Evolutionary conservation across 331 rosid genomes (phyloP).

Genomic region (Phaseolus coccineus): DNA sequence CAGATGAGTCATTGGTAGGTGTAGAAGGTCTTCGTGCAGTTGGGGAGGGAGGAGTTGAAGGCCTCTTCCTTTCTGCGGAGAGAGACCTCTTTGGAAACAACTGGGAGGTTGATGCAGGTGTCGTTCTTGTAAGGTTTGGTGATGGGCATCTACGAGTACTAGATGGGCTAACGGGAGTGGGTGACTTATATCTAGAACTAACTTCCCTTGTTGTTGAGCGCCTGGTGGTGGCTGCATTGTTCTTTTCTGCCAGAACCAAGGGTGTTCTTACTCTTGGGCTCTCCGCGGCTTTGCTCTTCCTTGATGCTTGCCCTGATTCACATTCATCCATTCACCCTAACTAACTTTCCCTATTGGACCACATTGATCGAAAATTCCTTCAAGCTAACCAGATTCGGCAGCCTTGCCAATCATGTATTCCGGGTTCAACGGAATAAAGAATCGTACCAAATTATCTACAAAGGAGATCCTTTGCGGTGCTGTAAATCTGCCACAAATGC

Average conservation of each 20-base stretch:
- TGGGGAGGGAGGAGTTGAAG: slow-evolving; percentile 85
- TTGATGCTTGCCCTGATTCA: slow-evolving; percentile 61
- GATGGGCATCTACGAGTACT: slow-evolving; percentile 65
- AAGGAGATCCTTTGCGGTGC: slow-evolving; percentile 66
- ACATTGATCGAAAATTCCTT: slow-evolving; percentile 59
- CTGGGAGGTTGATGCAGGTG: slow-evolving; percentile 52
- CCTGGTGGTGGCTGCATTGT: slow-evolving; percentile 63
- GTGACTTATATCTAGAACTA: slow-evolving; percentile 71
- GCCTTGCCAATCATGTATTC: slow-evolving; percentile 47
- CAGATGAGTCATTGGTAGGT: slow-evolving; percentile 63
- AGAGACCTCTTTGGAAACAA: slow-evolving; percentile 67
- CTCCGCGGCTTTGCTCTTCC: slow-evolving; percentile 55
- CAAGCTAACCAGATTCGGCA: slow-evolving; percentile 45
- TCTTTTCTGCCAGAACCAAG: slow-evolving; percentile 70
- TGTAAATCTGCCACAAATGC: slow-evolving; percentile 67
- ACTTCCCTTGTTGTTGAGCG: slow-evolving; percentile 71
- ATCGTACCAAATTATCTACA: slow-evolving; percentile 45
- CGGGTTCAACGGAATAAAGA: slow-evolving; percentile 53
- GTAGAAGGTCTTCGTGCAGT: slow-evolving; percentile 66
- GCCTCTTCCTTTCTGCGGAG: slow-evolving; percentile 75
- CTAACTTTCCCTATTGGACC: slow-evolving; percentile 63
- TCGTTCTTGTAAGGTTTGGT: slow-evolving; percentile 66
- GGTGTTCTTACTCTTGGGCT: slow-evolving; percentile 55
- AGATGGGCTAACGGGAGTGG: slow-evolving; percentile 57
- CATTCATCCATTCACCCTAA: slow-evolving; percentile 83